phyloP scores from a whole-genome alignment of 139 green algal genomes.

The Closterium sp. region DNA sequence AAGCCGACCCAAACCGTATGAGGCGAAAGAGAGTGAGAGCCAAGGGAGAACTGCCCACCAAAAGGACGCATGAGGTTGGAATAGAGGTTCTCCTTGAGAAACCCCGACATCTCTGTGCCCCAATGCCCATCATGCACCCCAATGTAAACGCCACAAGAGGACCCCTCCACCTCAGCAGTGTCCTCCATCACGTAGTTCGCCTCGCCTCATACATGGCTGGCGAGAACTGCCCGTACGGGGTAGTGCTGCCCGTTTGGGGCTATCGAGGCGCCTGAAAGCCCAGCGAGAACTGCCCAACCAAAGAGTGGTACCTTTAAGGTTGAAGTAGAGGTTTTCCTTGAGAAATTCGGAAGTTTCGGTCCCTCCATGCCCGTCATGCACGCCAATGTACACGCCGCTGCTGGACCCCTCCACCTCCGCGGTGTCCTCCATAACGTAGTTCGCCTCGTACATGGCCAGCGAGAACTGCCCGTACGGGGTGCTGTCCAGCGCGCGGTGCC shows the following conservation, averaged over 20 bases:
- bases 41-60: too few species aligned
- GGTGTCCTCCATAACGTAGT: slow-evolving; percentile 46
- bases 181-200: too few species aligned
- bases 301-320: slow-evolving; percentile 11
- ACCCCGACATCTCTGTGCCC: slow-evolving; percentile 13
- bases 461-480: slow-evolving; percentile 33
- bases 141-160: slow-evolving; percentile 24
- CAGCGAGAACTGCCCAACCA: too few species aligned
- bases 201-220: slow-evolving; percentile 34
- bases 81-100: slow-evolving; percentile 37
- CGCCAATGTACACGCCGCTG: slow-evolving; percentile 41
- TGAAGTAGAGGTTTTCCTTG: slow-evolving; percentile 29
- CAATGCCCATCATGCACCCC: slow-evolving; percentile 39
- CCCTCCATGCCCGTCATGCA: slow-evolving; percentile 40
- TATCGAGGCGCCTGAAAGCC: too few species aligned
- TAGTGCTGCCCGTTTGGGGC: too few species aligned
- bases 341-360: slow-evolving; percentile 14
- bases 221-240: slow-evolving; percentile 20
- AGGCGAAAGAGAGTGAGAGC: too few species aligned
- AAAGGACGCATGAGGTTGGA: slow-evolving; percentile 20
- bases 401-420: slow-evolving; percentile 10
- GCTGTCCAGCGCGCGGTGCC: slow-evolving; percentile 22
- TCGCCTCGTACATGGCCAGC: slow-evolving; percentile 43
- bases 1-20: too few species aligned
- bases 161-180: slow-evolving; percentile 16